A percentile compares a stretch with the other conserved stretches of the same genome.
Conservation (phyloP, 371 early-diverging fungal genomes). For the Batrachochytrium dendrobatidis region DNA sequence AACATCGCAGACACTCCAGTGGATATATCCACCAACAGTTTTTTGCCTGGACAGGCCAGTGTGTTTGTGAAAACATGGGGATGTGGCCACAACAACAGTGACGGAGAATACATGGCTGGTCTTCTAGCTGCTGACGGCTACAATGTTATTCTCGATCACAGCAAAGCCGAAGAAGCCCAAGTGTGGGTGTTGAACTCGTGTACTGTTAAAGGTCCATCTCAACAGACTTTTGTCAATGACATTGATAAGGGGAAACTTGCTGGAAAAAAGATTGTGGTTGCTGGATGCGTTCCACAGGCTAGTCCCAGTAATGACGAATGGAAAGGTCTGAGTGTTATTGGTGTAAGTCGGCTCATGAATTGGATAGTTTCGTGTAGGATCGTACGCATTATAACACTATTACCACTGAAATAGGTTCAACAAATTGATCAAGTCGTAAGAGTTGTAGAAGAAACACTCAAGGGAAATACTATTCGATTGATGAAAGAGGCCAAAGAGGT, state of each 20-base stretch:
- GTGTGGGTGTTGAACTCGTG: constrained; percentile 51
- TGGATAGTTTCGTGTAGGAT: background rate
- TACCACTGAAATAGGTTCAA: constrained; percentile 26
- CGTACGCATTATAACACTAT: background rate
- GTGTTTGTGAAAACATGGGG: constrained; percentile 45
- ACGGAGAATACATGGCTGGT: constrained; percentile 49
- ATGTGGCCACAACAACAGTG: constrained; percentile 30
- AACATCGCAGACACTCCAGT: background rate
- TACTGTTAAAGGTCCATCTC: constrained; percentile 48
- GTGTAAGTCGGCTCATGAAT: constrained; percentile 26
- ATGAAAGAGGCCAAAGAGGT: constrained; percentile 21
- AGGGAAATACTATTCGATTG: constrained; percentile 36
- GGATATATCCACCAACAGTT: constrained; percentile 13
- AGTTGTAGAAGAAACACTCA: constrained; percentile 47
- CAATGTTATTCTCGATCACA: constrained; percentile 28
- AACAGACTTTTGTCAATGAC: constrained; percentile 43
- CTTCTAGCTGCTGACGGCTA: constrained; percentile 41
- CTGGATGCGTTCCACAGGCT: constrained; percentile 40
- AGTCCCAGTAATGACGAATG: constrained; percentile 24
- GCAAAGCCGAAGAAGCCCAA: constrained; percentile 28
- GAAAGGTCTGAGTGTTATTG: constrained; percentile 32
- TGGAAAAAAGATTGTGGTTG: constrained; percentile 40
- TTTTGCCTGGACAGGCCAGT: constrained; percentile 33
- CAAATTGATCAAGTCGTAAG: constrained; percentile 47
- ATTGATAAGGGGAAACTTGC: constrained; percentile 25